phyloP scores from a whole-genome alignment of 2,329 filamentous ascomycete species.

The Periconia sp. region DNA sequence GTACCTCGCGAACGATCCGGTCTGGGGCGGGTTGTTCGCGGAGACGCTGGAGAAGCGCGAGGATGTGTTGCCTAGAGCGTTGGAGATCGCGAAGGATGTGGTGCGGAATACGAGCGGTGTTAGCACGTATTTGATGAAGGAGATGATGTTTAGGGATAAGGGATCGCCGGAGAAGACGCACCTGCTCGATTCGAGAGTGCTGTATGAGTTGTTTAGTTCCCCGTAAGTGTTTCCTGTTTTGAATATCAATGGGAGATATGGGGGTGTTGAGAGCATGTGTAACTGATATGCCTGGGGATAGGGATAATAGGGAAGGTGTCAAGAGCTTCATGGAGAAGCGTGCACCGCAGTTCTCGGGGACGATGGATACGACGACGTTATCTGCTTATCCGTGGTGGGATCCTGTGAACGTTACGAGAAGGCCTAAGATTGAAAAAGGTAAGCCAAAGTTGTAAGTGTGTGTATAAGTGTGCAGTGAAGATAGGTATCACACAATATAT shows the following conservation, averaged over 20 bases:
- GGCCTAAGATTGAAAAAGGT: constrained; percentile 38
- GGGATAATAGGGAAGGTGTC: constrained; percentile 69
- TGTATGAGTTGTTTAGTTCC: constrained; percentile 61
- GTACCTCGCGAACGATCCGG: constrained; percentile 53
- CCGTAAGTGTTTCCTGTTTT: constrained; percentile 32
- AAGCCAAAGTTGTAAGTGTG: constrained; percentile 31
- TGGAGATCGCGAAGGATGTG: constrained; percentile 68
- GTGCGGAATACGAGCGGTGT: constrained; percentile 67
- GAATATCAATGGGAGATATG: too few species aligned
- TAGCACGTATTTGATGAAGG: constrained; percentile 67
- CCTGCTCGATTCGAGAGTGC: constrained; percentile 67
- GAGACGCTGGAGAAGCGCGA: constrained; percentile 62
- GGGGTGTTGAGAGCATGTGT: not conserved
- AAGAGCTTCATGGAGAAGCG: constrained; percentile 71
- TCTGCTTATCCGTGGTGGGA: constrained; percentile 70
- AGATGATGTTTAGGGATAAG: constrained; percentile 66
- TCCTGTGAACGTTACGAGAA: constrained; percentile 51
- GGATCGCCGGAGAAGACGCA: constrained; percentile 68
- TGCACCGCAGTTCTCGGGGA: constrained; percentile 62
- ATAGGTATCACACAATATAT: not conserved
- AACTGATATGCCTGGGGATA: constrained; percentile 18
- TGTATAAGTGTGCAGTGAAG: not conserved
- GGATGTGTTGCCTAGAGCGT: constrained; percentile 64
- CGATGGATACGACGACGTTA: constrained; percentile 62
- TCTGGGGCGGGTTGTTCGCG: constrained; percentile 65